Evolutionary conservation across 306 rosid genomes (phyloP).

Genomic region (Ceratonia siliqua): DNA sequence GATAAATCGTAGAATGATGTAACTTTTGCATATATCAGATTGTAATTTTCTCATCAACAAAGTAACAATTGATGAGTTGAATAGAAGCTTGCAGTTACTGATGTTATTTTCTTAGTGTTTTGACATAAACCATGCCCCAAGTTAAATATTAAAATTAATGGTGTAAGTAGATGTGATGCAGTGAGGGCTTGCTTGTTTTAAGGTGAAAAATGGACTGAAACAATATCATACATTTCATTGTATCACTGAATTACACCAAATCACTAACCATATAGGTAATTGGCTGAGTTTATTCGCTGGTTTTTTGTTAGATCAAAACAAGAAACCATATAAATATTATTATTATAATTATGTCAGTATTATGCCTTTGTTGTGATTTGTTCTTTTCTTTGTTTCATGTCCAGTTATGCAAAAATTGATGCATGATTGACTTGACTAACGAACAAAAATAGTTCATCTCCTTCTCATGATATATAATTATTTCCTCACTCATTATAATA

Average conservation of each 20-base stretch:
- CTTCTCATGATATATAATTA: too few species aligned
- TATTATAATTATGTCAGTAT: background rate
- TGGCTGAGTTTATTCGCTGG: background rate
- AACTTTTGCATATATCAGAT: slow-evolving; percentile 4
- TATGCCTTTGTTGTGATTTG: background rate
- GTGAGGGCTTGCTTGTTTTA: slow-evolving; percentile 28
- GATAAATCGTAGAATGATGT: slow-evolving; percentile 16
- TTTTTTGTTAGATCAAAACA: slow-evolving; percentile 17
- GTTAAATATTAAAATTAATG: slow-evolving; percentile 4
- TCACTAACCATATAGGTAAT: background rate
- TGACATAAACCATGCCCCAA: slow-evolving; percentile 1
- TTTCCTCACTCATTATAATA: too few species aligned
- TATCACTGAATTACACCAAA: slow-evolving; percentile 12
- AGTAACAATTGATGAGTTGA: background rate
- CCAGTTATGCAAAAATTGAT: background rate
- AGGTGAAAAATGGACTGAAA: slow-evolving; percentile 21
- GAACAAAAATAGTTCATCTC: too few species aligned
- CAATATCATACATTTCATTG: slow-evolving; percentile 6
- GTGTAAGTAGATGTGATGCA: slow-evolving; percentile 4
- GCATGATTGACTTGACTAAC: too few species aligned
- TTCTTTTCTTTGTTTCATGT: background rate
- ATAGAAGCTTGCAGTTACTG: background rate
- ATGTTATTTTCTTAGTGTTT: slow-evolving; percentile 17
- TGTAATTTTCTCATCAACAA: background rate
- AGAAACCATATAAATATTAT: background rate